A percentile compares a stretch with the other conserved stretches of the same genome.
Evolutionary conservation across 148 eudicot species (phyloP).

Genomic region (Vaccinium vitisidaea): DNA sequence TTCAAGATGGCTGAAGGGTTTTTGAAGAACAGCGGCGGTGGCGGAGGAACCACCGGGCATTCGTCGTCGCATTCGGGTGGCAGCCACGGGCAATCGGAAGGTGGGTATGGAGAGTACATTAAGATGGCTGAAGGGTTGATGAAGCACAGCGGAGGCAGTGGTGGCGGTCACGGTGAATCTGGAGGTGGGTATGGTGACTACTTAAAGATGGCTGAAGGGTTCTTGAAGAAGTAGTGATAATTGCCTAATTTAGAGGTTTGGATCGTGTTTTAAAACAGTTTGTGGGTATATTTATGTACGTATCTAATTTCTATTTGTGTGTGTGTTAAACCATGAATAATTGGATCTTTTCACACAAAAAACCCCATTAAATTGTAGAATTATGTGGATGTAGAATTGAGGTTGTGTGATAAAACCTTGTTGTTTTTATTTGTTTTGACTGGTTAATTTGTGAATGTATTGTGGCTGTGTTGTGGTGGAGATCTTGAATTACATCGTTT

Average conservation of each 20-base stretch:
- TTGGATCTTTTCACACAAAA: background rate
- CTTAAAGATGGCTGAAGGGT: slow-evolving; percentile 42
- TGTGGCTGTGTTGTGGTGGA: background rate
- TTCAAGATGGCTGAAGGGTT: too few species aligned
- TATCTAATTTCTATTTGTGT: background rate
- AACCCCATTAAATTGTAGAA: background rate
- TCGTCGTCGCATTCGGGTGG: background rate
- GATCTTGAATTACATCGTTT: background rate
- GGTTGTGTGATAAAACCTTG: background rate
- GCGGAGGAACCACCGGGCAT: background rate
- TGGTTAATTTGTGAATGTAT: background rate
- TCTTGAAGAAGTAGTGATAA: slow-evolving; percentile 28
- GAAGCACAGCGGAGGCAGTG: background rate
- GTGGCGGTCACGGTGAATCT: background rate
- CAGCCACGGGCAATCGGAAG: background rate
- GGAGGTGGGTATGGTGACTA: slow-evolving; percentile 32
- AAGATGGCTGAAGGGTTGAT: background rate
- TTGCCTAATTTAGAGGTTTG: background rate
- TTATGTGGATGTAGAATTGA: background rate
- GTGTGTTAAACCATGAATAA: background rate
- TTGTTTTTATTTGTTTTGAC: background rate
- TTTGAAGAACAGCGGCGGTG: too few species aligned
- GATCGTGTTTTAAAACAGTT: background rate
- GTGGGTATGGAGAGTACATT: background rate
- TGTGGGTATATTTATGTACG: background rate